Percentiles rank a stretch among this genome's conserved stretches.
These are phyloP conservation scores for Trametes maxima DNA, from an alignment of 768 basidiomycete species.

Conservation along the genomic window DNA sequence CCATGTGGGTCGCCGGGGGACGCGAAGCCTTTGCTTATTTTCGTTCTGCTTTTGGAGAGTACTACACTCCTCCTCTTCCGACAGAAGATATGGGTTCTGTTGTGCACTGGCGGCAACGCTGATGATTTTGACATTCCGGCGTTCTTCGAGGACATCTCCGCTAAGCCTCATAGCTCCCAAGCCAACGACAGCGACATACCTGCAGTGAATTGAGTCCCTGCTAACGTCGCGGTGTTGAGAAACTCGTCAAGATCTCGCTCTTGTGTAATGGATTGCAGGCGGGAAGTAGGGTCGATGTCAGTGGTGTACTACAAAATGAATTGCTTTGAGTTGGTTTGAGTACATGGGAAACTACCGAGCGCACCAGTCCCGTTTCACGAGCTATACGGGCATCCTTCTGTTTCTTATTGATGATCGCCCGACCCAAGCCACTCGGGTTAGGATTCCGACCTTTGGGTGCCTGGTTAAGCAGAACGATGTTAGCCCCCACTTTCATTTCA, in stretches of 20 bases:
- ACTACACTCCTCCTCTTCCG: conserved; percentile 77
- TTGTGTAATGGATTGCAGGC: conserved; percentile 91
- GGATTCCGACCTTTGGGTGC: conserved; percentile 55
- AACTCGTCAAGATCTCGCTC: conserved; percentile 96
- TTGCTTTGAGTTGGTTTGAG: not conserved
- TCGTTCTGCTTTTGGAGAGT: conserved; percentile 73
- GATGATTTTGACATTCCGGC: conserved; percentile 81
- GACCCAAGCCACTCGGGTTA: conserved; percentile 84
- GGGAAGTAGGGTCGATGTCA: conserved; percentile 66
- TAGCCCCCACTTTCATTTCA: not conserved
- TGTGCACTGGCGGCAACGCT: conserved; percentile 51
- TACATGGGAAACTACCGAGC: conserved; percentile 26
- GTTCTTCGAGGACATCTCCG: conserved; percentile 47
- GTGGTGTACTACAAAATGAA: conserved; percentile 62
- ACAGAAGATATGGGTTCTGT: conserved; percentile 87
- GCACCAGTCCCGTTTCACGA: conserved; percentile 68
- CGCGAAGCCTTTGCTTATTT: conserved; percentile 74
- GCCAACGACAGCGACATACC: conserved; percentile 50
- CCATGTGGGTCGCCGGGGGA: conserved; percentile 92
- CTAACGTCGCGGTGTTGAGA: conserved; percentile 90
- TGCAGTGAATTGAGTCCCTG: conserved; percentile 94
- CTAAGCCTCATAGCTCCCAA: conserved; percentile 7
- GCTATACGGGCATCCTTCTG: conserved; percentile 69
- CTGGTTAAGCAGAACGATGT: not conserved
- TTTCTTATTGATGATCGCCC: conserved; percentile 93